phyloP scores from a whole-genome alignment of 305 asterid genomes.

The Fraxinus baroniana region DNA sequence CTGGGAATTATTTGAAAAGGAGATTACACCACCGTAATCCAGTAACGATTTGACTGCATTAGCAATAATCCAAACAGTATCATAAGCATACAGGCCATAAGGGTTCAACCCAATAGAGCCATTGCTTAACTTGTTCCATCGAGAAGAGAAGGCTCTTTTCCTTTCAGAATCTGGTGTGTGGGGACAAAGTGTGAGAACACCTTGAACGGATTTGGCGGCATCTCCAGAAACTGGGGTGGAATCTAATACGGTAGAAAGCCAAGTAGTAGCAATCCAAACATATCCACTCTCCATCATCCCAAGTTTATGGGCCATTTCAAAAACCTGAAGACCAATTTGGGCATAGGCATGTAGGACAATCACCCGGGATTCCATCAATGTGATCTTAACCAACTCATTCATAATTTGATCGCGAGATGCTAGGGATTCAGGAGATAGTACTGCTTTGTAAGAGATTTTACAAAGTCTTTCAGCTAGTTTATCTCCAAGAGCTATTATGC shows the following conservation, averaged over 20 bases:
- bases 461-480: constrained; percentile 60
- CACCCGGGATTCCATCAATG: constrained; percentile 66
- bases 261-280: constrained; percentile 88
- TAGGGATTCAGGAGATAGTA: constrained; percentile 49
- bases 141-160: constrained; percentile 50
- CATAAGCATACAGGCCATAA: constrained; percentile 73
- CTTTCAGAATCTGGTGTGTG: constrained; percentile 58
- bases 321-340: constrained; percentile 47
- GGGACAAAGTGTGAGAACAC: constrained; percentile 64
- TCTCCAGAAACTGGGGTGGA: constrained; percentile 36
- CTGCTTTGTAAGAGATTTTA: constrained; percentile 58
- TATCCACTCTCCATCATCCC: constrained; percentile 70
- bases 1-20: constrained; percentile 54
- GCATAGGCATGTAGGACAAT: constrained; percentile 56
- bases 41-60: constrained; percentile 53
- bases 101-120: constrained; percentile 65
- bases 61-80: constrained; percentile 77
- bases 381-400: constrained; percentile 42
- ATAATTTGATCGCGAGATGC: constrained; percentile 38
- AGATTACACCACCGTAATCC: constrained; percentile 50
- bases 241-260: constrained; percentile 76
- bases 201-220: constrained; percentile 47
- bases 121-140: constrained; percentile 64
- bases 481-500: constrained; percentile 53
- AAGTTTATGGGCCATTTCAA: constrained; percentile 53